phyloP scores from a whole-genome alignment of 352 stramenopile species.

The Blastocystis sp. region DNA sequence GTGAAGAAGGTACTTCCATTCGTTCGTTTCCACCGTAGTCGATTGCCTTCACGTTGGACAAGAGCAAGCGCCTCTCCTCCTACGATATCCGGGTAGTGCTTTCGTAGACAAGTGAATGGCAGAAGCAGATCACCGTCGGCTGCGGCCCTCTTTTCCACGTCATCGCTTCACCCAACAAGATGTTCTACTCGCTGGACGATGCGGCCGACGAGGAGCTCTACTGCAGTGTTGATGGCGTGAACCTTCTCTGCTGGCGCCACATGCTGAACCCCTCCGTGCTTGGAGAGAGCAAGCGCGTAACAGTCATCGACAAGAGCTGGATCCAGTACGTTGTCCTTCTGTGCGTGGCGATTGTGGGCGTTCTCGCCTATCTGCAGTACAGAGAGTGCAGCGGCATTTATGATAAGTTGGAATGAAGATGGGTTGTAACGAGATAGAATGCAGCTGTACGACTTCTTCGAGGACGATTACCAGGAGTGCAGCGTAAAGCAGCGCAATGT shows the following conservation, averaged over 20 bases:
- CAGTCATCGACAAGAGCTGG: constrained; percentile 10
- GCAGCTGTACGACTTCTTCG: neutral
- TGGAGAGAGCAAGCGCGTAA: neutral
- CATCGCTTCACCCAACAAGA: neutral
- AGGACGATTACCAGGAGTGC: constrained; percentile 24
- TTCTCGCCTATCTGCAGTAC: neutral
- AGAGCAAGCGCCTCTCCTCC: neutral
- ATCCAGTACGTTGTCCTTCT: neutral
- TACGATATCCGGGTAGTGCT: neutral
- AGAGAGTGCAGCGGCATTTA: neutral
- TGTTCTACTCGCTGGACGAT: constrained; percentile 15
- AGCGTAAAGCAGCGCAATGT: neutral
- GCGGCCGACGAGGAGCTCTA: neutral
- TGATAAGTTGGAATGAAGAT: neutral
- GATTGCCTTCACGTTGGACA: neutral
- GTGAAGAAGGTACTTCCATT: neutral
- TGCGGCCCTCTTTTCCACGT: constrained; percentile 39
- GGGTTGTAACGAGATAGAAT: neutral
- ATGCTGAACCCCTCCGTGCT: constrained; percentile 20
- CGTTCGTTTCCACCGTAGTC: neutral
- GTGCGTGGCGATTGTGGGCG: neutral
- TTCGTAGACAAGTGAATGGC: neutral
- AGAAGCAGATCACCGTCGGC: constrained; percentile 33
- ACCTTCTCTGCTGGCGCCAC: constrained; percentile 16
- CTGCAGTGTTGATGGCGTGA: neutral